phyloP scores from a whole-genome alignment of 2,329 filamentous ascomycete species.

The Aspergillus sp. region DNA sequence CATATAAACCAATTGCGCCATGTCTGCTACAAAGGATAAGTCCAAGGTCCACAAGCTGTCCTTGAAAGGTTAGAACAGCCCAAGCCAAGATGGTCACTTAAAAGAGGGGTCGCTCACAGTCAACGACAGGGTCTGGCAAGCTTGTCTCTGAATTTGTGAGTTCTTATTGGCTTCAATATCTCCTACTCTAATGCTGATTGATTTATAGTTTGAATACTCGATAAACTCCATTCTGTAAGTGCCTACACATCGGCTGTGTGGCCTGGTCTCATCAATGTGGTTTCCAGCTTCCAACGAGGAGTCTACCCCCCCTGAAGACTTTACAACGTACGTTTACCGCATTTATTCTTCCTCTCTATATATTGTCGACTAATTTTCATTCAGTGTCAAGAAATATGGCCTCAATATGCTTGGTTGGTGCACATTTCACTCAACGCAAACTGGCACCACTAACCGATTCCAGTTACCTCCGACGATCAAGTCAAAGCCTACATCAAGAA shows the following conservation, averaged over 20 bases:
- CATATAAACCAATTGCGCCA: constrained; percentile 13
- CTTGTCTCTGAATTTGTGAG: constrained; percentile 92
- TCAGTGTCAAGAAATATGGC: constrained; percentile 93
- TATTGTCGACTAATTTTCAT: neutral
- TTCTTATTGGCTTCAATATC: constrained; percentile 14
- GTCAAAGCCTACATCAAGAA: constrained; percentile 99
- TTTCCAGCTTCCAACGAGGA: constrained; percentile 70
- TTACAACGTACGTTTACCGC: constrained; percentile 65
- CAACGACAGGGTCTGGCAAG: constrained; percentile 63
- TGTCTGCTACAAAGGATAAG: constrained; percentile 56
- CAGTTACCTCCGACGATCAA: constrained; percentile 91
- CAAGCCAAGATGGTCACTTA: neutral
- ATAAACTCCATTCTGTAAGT: constrained; percentile 91
- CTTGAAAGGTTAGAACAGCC: constrained; percentile 34
- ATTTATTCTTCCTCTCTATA: too few relatives aligned
- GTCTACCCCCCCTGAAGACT: constrained; percentile 94
- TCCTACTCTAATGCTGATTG: constrained; percentile 5
- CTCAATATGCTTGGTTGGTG: constrained; percentile 82
- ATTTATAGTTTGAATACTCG: constrained; percentile 81
- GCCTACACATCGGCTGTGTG: neutral
- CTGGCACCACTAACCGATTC: constrained; percentile 14
- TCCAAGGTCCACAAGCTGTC: constrained; percentile 94
- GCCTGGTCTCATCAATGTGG: constrained; percentile 13
- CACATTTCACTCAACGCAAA: neutral
- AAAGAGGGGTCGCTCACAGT: neutral